Percentiles rank a stretch among this genome's conserved stretches.
Evolutionary conservation across 2,329 filamentous ascomycete species (phyloP).

Genomic region (Emmonsiellopsis sp.): DNA sequence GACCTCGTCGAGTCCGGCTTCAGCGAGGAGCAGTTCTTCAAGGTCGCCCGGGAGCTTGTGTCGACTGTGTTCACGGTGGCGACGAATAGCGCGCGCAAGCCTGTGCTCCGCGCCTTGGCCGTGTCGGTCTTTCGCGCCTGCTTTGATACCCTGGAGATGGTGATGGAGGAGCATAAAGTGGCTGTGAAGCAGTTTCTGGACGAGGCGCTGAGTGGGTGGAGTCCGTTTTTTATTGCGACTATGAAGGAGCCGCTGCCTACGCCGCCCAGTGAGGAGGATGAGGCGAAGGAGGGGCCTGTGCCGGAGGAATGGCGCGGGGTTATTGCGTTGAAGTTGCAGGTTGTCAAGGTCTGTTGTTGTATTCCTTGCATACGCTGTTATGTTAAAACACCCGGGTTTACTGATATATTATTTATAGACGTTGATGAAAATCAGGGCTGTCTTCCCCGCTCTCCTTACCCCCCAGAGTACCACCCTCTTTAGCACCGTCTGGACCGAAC

Average conservation of each 20-base stretch:
- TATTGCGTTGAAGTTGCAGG: slow-evolving; percentile 81
- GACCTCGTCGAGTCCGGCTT: slow-evolving; percentile 91
- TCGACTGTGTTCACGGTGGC: slow-evolving; percentile 76
- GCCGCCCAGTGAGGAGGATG: slow-evolving; percentile 48
- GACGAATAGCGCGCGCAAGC: slow-evolving; percentile 62
- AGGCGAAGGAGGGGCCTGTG: slow-evolving; percentile 42
- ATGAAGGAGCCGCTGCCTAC: slow-evolving; percentile 65
- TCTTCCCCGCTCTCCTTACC: slow-evolving; percentile 74
- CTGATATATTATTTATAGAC: slow-evolving; percentile 43
- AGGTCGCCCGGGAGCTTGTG: slow-evolving; percentile 75
- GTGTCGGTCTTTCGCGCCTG: slow-evolving; percentile 84
- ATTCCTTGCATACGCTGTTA: not conserved
- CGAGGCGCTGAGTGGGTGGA: slow-evolving; percentile 73
- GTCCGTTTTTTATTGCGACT: slow-evolving; percentile 74
- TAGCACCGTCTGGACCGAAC: slow-evolving; percentile 78
- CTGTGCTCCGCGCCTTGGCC: slow-evolving; percentile 70
- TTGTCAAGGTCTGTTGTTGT: slow-evolving; percentile 56
- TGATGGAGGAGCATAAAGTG: slow-evolving; percentile 81
- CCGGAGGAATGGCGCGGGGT: slow-evolving; percentile 68
- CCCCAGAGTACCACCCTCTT: slow-evolving; percentile 78
- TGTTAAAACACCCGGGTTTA: slow-evolving; percentile 2
- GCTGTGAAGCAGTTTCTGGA: slow-evolving; percentile 86
- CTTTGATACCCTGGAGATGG: slow-evolving; percentile 93
- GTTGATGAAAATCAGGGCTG: slow-evolving; percentile 73
- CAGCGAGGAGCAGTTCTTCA: slow-evolving; percentile 91